Evolutionary conservation across 768 basidiomycete species (phyloP).

Genomic region (Imleria badia): DNA sequence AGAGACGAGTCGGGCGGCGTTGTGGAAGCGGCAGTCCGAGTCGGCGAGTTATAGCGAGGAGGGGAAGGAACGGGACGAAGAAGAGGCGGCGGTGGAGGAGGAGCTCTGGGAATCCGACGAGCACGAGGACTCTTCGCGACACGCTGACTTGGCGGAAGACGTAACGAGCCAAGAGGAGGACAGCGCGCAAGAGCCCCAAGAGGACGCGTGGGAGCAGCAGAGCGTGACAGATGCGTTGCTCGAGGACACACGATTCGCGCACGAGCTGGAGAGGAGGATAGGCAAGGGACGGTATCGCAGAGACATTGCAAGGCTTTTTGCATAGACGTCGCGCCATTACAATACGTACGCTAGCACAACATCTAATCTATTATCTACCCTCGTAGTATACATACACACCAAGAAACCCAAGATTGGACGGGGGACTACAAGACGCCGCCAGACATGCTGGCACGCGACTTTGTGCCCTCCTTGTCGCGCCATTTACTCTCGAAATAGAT

Average conservation of each 20-base stretch:
- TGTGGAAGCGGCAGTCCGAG: conserved; percentile 22
- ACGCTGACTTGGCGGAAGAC: neutral
- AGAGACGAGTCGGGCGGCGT: conserved; percentile 27
- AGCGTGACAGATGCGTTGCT: neutral
- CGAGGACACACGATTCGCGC: conserved; percentile 1
- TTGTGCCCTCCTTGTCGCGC: conserved; percentile 24
- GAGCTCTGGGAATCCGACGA: neutral
- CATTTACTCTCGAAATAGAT: conserved; percentile 35
- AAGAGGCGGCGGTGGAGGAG: conserved; percentile 1
- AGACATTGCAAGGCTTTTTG: conserved; percentile 13
- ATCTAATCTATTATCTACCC: too few relatives aligned
- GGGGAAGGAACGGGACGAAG: neutral
- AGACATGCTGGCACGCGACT: conserved; percentile 8
- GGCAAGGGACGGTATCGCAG: conserved; percentile 15
- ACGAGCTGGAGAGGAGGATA: conserved; percentile 14
- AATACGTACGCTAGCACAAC: too few relatives aligned
- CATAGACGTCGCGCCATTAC: neutral
- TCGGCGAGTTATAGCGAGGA: neutral
- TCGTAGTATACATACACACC: too few relatives aligned
- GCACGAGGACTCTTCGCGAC: conserved; percentile 1
- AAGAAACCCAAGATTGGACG: too few relatives aligned
- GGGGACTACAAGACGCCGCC: neutral
- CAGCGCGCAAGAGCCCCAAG: neutral
- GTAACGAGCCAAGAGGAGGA: neutral
- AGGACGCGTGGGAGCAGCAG: neutral